Base-by-base conservation (phyloP, 1,139 yeast genomes). In the Magnusiomyces clavatus region DNA sequence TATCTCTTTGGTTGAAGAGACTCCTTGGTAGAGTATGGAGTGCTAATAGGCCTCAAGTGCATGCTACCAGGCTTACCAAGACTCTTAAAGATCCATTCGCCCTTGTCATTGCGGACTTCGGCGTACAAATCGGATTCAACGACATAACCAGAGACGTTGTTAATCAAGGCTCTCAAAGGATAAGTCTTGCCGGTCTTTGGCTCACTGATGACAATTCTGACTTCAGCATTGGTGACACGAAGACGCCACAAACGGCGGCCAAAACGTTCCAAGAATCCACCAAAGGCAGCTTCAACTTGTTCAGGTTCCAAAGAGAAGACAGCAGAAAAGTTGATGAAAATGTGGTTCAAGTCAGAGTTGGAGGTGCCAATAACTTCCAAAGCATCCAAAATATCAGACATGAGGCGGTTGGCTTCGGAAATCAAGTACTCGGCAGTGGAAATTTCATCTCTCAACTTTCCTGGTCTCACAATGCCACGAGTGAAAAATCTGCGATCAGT, bases 1-100 rank as follows among this genome's bases (percentile, higher is more conserved):
- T 94, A 94, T 74, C 98, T 89, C 73, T 92, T 92, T 63, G 97
- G 97, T 76, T 92, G 98, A 65, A 92, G 78, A 73, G 95, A 90
- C 73, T 92, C 98, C 77, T 92, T 92, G 43, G 95, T 96, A 54
- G 97, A 95, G 68, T 92, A 94, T 52, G 97, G 96, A 51, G 97
- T 86, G 47, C 92, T 86, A 64, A 92, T 89, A 51, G 96, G 85
- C 72, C 97, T 83, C 74, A 92, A 77, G 68, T 92, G 98, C 98
- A 92, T 92, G 34, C 94, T 80, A 38, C 98, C 98, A 52, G 97
- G 95, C 60, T 82, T 78, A 39, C 63, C 62, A 67, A 92, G 78
- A 5, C 96, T 87, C 73, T 88, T 89, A 82, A 90, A 92, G 34
- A 92, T 87, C 97, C 97, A 89, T 64, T 89, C 96, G 58, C 95